Evolutionary conservation across 257 asterid species (phyloP), one percentile per base, ranked within the genome.

Genomic region (Ehretia macrophylla): DNA sequence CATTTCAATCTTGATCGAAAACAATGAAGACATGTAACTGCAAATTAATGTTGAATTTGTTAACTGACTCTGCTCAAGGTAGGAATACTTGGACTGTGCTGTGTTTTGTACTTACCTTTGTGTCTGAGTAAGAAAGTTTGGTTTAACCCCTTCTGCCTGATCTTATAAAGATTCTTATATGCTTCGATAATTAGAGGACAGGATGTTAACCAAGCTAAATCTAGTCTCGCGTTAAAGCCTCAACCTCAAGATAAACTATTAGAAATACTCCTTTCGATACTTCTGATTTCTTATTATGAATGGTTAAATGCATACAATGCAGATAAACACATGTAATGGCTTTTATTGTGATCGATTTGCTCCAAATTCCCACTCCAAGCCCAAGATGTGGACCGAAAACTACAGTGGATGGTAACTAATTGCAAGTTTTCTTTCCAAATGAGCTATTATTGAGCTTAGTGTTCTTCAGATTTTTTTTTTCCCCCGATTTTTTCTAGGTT

Each of bases 241-340:
- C 6, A 27, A 27, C 35, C 6, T 27, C 6, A 27, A 27, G 35
- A 27, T 27, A 1, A 27, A 6, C 35, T 27, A 27, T n/a, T n/a
- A n/a, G n/a, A n/a, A n/a, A n/a, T 27, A 27, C 11, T 42, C 47
- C 47, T 14, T 42, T 42, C 16, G 11, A 42, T 14, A 14, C 47
- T 11, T 51, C 35, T 8, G 14, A 18, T 51, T 21, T 27, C 56
- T 20, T 51, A 4, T 8, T 23, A 2, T 27, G n/a, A n/a, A n/a
- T n/a, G n/a, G n/a, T n/a, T n/a, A n/a, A n/a, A n/a, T n/a, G n/a
- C n/a, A n/a, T n/a, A n/a, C n/a, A n/a, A n/a, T 77, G 83, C 88
- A 87, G 96, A 88, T 88, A 77, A 85, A 88, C 72, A 85, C 96
- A 18, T 87, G 96, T 62, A 87, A 85, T 50, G 96, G 91, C 20